Evolutionary conservation across 768 basidiomycete genomes (phyloP).

Genomic region (Agaricus subrufescens): DNA sequence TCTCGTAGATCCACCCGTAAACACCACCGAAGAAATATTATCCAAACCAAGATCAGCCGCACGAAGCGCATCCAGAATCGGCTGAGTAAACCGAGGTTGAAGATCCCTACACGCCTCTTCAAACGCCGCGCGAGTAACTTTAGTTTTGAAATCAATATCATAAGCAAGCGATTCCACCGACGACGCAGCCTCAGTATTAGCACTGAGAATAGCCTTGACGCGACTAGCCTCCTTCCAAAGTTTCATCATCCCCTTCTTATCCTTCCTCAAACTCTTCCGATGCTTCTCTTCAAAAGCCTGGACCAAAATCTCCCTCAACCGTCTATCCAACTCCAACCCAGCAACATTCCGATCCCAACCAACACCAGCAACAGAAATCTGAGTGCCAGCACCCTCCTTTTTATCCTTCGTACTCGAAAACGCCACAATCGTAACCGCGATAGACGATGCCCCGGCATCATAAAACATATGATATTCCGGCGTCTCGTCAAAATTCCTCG

Average conservation of each 20-base stretch:
- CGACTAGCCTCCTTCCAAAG: constrained; percentile 91
- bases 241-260: constrained; percentile 86
- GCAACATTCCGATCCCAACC: constrained; percentile 76
- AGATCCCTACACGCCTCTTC: constrained; percentile 72
- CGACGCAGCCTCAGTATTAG: constrained; percentile 76
- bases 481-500: constrained; percentile 66
- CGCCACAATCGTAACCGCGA: constrained; percentile 71
- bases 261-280: constrained; percentile 60
- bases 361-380: constrained; percentile 73
- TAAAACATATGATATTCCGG: constrained; percentile 89
- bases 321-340: constrained; percentile 82
- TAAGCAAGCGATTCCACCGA: constrained; percentile 87
- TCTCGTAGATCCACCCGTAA: constrained; percentile 88
- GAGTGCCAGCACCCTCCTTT: constrained; percentile 56
- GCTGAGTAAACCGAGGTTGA: constrained; percentile 56
- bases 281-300: constrained; percentile 70
- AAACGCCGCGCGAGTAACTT: constrained; percentile 73
- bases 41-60: constrained; percentile 62
- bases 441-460: constrained; percentile 87
- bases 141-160: constrained; percentile 86
- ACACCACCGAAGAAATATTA: constrained; percentile 82
- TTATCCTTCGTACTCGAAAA: constrained; percentile 52
- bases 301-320: constrained; percentile 76
- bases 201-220: constrained; percentile 89
- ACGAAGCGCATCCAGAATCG: constrained; percentile 69